Evolutionary conservation across 2,329 filamentous ascomycete genomes (phyloP).

Genomic region (Colletotrichum lupini): DNA sequence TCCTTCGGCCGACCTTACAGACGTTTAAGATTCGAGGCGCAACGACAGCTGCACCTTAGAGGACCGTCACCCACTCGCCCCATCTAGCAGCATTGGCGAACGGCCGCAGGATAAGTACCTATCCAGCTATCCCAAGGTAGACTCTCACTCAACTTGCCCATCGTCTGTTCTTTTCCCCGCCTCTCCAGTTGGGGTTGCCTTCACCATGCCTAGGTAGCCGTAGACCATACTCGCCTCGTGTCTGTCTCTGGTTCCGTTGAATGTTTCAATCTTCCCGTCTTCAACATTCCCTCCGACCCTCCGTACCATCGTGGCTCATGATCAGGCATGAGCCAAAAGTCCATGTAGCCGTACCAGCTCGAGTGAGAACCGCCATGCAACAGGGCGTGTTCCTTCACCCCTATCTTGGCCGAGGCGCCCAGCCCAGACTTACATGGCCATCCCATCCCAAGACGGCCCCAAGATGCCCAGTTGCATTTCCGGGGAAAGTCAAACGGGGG

Average conservation of each 20-base stretch:
- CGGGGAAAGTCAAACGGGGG: not conserved
- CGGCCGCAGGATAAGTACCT: not conserved
- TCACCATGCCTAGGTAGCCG: not conserved
- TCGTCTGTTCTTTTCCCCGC: not conserved
- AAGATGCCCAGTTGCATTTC: not conserved
- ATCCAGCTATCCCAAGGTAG: too few relatives aligned
- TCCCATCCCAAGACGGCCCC: not conserved
- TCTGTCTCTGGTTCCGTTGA: not conserved
- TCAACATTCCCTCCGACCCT: not conserved
- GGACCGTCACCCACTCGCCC: not conserved
- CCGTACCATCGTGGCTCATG: not conserved
- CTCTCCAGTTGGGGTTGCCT: not conserved
- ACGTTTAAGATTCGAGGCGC: not conserved
- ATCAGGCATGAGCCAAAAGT: not conserved
- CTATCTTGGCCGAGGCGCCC: not conserved
- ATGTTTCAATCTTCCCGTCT: not conserved
- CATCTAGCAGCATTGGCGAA: not conserved
- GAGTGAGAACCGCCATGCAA: not conserved
- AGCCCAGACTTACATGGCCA: not conserved
- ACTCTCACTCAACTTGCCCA: too few relatives aligned
- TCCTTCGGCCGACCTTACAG: not conserved
- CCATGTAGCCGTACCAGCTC: too few relatives aligned
- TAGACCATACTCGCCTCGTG: not conserved
- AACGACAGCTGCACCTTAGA: not conserved
- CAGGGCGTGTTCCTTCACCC: not conserved